These are phyloP conservation scores for Brassica carinata DNA, from an alignment of 345 rosid genomes.

Conservation along the genomic window DNA sequence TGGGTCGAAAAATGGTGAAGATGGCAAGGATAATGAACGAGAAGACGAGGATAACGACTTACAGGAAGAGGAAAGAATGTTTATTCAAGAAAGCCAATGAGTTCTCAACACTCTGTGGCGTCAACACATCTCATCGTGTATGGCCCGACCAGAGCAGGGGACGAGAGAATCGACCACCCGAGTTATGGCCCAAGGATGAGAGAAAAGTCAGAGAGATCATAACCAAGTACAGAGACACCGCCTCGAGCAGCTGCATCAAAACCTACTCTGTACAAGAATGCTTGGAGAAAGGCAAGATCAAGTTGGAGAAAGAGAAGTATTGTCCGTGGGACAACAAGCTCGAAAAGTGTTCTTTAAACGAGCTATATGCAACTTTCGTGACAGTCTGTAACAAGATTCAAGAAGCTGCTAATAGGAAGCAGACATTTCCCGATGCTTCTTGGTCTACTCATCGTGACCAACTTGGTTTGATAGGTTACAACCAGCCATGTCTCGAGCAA, in stretches of 20 bases:
- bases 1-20: slow-evolving; percentile 43
- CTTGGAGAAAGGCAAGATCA: slow-evolving; percentile 18
- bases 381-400: slow-evolving; percentile 34
- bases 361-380: slow-evolving; percentile 20
- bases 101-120: slow-evolving; percentile 46
- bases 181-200: slow-evolving; percentile 38
- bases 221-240: slow-evolving; percentile 36
- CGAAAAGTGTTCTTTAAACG: slow-evolving; percentile 28
- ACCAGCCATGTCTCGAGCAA: slow-evolving; percentile 32
- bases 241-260: slow-evolving; percentile 30
- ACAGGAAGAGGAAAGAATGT: slow-evolving; percentile 43
- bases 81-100: slow-evolving; percentile 43
- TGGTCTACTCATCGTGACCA: slow-evolving; percentile 35
- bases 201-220: slow-evolving; percentile 37
- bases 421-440: neutral
- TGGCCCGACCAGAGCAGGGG: slow-evolving; percentile 37
- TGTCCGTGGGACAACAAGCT: slow-evolving; percentile 36
- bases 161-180: slow-evolving; percentile 31
- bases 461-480: slow-evolving; percentile 25
- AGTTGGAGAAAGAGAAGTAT: slow-evolving; percentile 28
- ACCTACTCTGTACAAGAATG: slow-evolving; percentile 26
- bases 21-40: slow-evolving; percentile 43
- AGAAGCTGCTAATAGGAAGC: slow-evolving; percentile 30
- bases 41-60: slow-evolving; percentile 43
- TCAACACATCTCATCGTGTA: slow-evolving; percentile 45